Evolutionary conservation across 1,284 basidiomycete species (phyloP), one percentile per base, ranked within the genome.

Genomic region (Filobasidium uniguttulatum): DNA sequence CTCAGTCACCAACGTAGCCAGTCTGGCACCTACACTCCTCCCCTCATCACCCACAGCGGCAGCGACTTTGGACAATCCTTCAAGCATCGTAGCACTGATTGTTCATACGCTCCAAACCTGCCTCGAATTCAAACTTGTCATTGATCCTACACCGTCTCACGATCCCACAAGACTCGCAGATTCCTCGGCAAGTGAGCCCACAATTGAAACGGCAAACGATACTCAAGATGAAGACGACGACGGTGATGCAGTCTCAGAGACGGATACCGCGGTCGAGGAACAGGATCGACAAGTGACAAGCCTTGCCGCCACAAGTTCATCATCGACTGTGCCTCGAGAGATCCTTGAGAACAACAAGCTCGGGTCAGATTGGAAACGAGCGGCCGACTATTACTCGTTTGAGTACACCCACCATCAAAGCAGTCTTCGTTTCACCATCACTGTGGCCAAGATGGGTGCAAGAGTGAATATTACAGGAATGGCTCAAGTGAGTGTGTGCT

Each of bases 391-490:
- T 10, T 68, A 72, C 53, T 54, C 57, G 31, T 65, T 72, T 33
- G 60, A 63, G 51, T 74, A 73, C 56, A 59, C 57, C 28, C 71
- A 72, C 57, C 64, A 58, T 14, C 70, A 72, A 60, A 68, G 65
- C 46, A 57, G 61, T 7, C 56, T 73, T 60, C 57, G 56, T 10
- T 72, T 70, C 53, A 58, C 68, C 37, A 57, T 72, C 29, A 62
- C 65, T 26, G 62, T 73, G 6, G 63, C 64, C 8, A 62, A 65
- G 22, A 66, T 73, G 56, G 72, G 72, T 0, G 62, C 56, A 2
- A 60, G 71, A 40, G 60, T 66, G 0, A 60, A 71, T 49, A 58
- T 73, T 12, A 70, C 70, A 43, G 72, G 62, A 2, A 69, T 68
- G 55, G 70, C 70, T 1, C 67, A 73, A 58, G 71, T 72, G 50